Base-by-base conservation (phyloP, 1,139 yeast genomes). In the Hyphopichia fennica region DNA sequence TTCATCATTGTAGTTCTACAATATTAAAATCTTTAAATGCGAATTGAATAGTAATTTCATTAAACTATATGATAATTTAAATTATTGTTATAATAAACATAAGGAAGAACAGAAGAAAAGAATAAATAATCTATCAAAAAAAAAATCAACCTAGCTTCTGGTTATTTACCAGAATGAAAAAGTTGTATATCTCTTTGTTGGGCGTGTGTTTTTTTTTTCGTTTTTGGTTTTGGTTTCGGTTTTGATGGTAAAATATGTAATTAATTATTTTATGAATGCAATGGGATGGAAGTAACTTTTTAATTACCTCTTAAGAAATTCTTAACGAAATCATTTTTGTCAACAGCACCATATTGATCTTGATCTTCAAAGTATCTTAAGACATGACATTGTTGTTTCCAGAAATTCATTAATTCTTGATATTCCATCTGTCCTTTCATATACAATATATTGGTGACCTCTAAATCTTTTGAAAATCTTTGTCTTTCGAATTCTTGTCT, bases 371-470 rank as follows among this genome's bases (percentile, higher is more conserved):
- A 87, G 69, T 82, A 87, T 67, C 85, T 82, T 81, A 86, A 73
- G 33, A 88, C 90, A 65, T 88, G 96, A 54, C 93, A 81, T 59
- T 81, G 84, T 70, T 88, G 96, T 65, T 88, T 88, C 96, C 96
- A 88, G 72, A 87, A 88, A 69, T 88, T 88, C 56, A 85, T 75
- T 59, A 87, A 77, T 62, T 88, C 96, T 62, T 88, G 96, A 65
- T 82, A 88, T 65, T 88, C 96, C 93, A 87, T 87, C 58, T 87
- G 93, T 7, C 95, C 96, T 70, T 86, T 85, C 72, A 86, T 82
- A 54, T 82, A 79, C 45, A 87, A 72, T 15, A 86, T 75, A 63
- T 87, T 88, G 51, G 77, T 71, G 34, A 85, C 80, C 27, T 80
- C 80, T 48, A 84, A 63, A 58, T 85, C 89, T 45, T 69, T 67